phyloP scores from a whole-genome alignment of 2,329 filamentous ascomycete species.

The Fusarium napiforme region DNA sequence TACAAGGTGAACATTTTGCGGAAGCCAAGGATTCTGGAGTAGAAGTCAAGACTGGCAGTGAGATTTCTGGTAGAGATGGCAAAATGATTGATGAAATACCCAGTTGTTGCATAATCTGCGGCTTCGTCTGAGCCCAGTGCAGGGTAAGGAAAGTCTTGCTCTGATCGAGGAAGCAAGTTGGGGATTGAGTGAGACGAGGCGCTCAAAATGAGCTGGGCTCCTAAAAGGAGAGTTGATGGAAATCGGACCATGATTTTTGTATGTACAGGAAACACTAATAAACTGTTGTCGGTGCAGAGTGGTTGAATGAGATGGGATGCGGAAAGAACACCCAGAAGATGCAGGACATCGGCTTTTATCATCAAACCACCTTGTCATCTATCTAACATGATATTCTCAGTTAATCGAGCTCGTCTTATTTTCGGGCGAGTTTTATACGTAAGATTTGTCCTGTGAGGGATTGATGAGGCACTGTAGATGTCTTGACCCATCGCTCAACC shows the following conservation, averaged over 20 bases:
- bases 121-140: background rate
- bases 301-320: accelerated
- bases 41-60: conserved; percentile 2
- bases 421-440: background rate
- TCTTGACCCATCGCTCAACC: background rate
- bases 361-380: too few relatives aligned
- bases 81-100: conserved; percentile 10
- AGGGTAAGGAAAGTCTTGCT: background rate
- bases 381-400: background rate
- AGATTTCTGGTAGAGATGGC: conserved; percentile 1
- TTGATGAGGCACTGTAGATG: background rate
- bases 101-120: background rate
- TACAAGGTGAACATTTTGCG: background rate
- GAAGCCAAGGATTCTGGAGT: conserved; percentile 3
- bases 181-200: background rate
- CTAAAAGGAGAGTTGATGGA: background rate
- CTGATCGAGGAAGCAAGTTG: background rate
- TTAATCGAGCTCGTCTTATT: background rate
- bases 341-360: background rate
- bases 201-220: background rate
- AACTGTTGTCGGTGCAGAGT: accelerated
- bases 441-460: background rate
- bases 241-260: background rate
- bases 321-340: background rate
- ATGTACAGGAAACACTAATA: accelerated